A percentile compares a stretch with the other conserved stretches of the same genome.
Conservation (phyloP, 1,284 basidiomycete species). For the Boletus albobrunnescens region DNA sequence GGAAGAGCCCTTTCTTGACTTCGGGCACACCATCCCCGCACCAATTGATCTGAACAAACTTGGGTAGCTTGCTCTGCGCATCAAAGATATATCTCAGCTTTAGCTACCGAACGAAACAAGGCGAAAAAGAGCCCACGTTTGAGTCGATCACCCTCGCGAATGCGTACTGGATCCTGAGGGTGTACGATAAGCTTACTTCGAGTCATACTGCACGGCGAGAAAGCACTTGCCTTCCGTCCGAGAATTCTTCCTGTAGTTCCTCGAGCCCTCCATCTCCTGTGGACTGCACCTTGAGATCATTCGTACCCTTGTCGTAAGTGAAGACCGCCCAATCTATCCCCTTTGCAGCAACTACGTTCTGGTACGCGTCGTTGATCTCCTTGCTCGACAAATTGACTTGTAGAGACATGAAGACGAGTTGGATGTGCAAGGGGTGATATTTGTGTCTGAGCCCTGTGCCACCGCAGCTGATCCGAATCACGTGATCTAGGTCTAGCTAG, state of each 20-base stretch:
- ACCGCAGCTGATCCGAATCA: constrained; percentile 6
- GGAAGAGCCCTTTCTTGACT: constrained; percentile 88
- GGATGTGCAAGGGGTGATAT: too few relatives aligned
- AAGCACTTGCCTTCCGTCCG: constrained; percentile 73
- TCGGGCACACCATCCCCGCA: constrained; percentile 96
- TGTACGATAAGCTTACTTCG: neutral
- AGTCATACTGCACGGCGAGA: neutral
- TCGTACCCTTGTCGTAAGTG: constrained; percentile 81
- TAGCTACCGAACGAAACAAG: neutral
- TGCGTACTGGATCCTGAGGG: constrained; percentile 85
- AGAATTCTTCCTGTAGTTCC: constrained; percentile 91
- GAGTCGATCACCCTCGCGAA: constrained; percentile 87
- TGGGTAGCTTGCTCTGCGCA: constrained; percentile 77
- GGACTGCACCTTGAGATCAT: constrained; percentile 86
- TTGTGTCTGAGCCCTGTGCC: neutral
- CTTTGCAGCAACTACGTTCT: constrained; percentile 71
- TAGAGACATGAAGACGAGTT: constrained; percentile 78
- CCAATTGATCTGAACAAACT: constrained; percentile 91
- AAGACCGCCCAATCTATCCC: constrained; percentile 86
- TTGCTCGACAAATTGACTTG: constrained; percentile 70
- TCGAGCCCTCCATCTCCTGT: constrained; percentile 85
- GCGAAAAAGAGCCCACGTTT: constrained; percentile 51
- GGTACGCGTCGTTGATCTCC: constrained; percentile 76
- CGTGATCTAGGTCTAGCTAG: constrained; percentile 19
- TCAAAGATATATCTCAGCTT: neutral